phyloP scores from a whole-genome alignment of 768 basidiomycete genomes.

The Omphalotus guepiniiformis region DNA sequence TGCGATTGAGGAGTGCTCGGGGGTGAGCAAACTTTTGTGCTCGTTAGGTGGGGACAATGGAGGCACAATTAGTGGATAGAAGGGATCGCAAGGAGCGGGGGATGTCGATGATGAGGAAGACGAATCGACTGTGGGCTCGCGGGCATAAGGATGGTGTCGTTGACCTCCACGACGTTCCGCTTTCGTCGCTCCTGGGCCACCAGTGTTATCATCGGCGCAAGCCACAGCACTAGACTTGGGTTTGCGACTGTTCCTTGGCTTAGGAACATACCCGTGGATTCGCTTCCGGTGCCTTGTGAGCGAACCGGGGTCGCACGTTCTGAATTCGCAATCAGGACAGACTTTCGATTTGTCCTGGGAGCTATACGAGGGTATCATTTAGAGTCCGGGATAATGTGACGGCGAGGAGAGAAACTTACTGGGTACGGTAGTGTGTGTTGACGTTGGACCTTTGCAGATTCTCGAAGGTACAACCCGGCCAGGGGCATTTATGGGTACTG shows the following conservation, averaged over 20 bases:
- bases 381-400: neutral
- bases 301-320: conserved; percentile 2
- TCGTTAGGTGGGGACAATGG: no score
- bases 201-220: no score
- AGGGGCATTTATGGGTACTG: conserved; percentile 1
- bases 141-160: no score
- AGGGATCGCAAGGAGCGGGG: no score
- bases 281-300: conserved; percentile 6
- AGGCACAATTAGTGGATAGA: no score
- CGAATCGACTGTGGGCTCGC: no score
- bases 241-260: conserved; percentile 4
- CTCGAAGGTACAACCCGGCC: neutral
- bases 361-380: neutral
- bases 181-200: no score
- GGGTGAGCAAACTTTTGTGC: no score
- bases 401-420: neutral
- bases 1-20: no score
- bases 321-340: conserved; percentile 6
- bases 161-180: no score
- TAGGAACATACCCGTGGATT: conserved; percentile 4
- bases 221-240: no score
- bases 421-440: neutral
- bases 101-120: no score
- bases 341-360: conserved; percentile 1
- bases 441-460: neutral